A percentile compares a stretch with the other conserved stretches of the same genome.
These are phyloP conservation scores for Coniochaeta ligniaria DNA, from an alignment of 2,329 filamentous ascomycete species.

Conservation along the genomic window DNA sequence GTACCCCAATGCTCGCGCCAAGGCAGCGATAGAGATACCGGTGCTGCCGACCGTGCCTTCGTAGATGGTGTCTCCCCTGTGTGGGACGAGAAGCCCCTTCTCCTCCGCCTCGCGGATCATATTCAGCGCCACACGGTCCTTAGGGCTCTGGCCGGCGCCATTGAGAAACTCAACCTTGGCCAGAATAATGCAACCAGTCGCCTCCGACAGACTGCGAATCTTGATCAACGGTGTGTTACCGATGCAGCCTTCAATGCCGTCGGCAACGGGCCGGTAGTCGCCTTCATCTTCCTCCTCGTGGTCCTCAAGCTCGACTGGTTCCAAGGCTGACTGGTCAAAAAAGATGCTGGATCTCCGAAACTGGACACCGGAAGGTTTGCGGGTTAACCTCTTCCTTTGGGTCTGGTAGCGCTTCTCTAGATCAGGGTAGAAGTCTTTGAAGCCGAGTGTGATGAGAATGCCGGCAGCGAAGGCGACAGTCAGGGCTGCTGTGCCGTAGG, in stretches of 20 bases:
- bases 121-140: slow-evolving; percentile 86
- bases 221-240: slow-evolving; percentile 86
- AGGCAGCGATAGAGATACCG: slow-evolving; percentile 85
- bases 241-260: slow-evolving; percentile 86
- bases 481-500: slow-evolving; percentile 59
- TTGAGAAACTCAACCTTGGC: slow-evolving; percentile 97
- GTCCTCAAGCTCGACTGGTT: slow-evolving; percentile 48
- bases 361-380: slow-evolving; percentile 8
- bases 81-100: slow-evolving; percentile 65
- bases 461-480: slow-evolving; percentile 71
- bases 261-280: slow-evolving; percentile 40
- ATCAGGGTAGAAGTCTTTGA: slow-evolving; percentile 75
- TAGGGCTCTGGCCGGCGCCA: slow-evolving; percentile 86
- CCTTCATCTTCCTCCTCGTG: slow-evolving; percentile 38
- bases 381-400: slow-evolving; percentile 24
- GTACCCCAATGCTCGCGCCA: slow-evolving; percentile 85
- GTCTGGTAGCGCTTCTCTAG: slow-evolving; percentile 58
- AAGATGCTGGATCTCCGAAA: slow-evolving; percentile 36
- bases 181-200: slow-evolving; percentile 81
- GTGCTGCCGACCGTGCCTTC: slow-evolving; percentile 96
- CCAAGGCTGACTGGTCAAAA: slow-evolving; percentile 21
- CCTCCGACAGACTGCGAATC: slow-evolving; percentile 77
- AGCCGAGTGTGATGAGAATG: slow-evolving; percentile 65
- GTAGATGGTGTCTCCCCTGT: slow-evolving; percentile 89
- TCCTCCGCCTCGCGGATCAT: slow-evolving; percentile 83